A percentile compares a stretch with the other conserved stretches of the same genome.
Conservation (phyloP, 495 filamentous ascomycete species). For the Talaromyces liani region DNA sequence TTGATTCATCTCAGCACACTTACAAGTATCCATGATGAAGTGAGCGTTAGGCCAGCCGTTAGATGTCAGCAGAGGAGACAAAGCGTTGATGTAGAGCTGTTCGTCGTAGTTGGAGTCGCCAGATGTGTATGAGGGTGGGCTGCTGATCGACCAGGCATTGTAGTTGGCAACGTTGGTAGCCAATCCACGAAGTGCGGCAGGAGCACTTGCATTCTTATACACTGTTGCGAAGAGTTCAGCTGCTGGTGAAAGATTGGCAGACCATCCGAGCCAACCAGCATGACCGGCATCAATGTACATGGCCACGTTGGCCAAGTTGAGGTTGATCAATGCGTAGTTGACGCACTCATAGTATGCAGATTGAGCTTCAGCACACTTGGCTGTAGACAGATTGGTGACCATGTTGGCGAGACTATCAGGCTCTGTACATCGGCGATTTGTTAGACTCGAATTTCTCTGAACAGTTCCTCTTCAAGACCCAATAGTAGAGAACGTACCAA, state of each 20-base stretch:
- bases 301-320: slow-evolving; percentile 70
- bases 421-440: slow-evolving; percentile 52
- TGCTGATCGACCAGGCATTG: slow-evolving; percentile 51
- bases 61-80: slow-evolving; percentile 51
- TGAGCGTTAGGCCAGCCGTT: slow-evolving; percentile 59
- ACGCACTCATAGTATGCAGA: slow-evolving; percentile 60
- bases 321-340: slow-evolving; percentile 61
- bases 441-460: slow-evolving; percentile 40
- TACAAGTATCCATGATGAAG: slow-evolving; percentile 62
- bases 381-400: slow-evolving; percentile 62
- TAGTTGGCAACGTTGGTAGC: slow-evolving; percentile 77
- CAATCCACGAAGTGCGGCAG: slow-evolving; percentile 60
- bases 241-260: slow-evolving; percentile 65
- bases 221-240: slow-evolving; percentile 60
- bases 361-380: slow-evolving; percentile 56
- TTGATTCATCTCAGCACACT: neutral
- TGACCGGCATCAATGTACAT: slow-evolving; percentile 76
- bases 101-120: slow-evolving; percentile 54
- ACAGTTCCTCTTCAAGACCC: neutral
- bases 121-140: slow-evolving; percentile 36
- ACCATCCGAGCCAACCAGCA: slow-evolving; percentile 75
- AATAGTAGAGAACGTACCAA: slow-evolving; percentile 45
- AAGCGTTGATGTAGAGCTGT: slow-evolving; percentile 60
- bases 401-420: slow-evolving; percentile 77
- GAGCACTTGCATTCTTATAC: slow-evolving; percentile 58